Conservation (phyloP, 225 moss, liverwort and hornwort species). For the Straminergon stramineum region DNA sequence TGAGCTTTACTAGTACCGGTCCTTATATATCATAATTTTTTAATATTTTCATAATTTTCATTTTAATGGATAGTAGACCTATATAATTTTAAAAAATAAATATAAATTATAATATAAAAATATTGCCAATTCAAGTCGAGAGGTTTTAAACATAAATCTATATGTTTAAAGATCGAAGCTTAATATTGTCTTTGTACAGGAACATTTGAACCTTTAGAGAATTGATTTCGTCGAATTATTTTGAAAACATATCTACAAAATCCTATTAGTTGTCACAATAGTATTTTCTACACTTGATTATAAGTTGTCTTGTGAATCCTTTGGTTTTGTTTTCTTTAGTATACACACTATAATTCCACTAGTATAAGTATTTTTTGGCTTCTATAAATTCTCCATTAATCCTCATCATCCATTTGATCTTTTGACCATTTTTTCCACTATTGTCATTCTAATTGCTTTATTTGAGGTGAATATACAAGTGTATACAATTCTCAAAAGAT, state of each 20-base stretch:
- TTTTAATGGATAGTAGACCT: not conserved
- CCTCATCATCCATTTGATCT: not conserved
- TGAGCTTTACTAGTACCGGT: not conserved
- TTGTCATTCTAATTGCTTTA: not conserved
- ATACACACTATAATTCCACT: not conserved
- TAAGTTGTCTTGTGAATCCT: too few relatives aligned
- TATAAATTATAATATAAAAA: not conserved
- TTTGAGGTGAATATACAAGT: not conserved
- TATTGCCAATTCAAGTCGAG: rapidly evolving
- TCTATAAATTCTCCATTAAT: not conserved
- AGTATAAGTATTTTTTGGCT: not conserved
- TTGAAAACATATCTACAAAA: not conserved
- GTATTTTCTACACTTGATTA: too few relatives aligned
- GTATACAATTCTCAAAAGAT: not conserved
- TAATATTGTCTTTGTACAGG: not conserved
- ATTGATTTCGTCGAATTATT: not conserved
- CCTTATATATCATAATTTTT: not conserved
- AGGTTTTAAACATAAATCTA: not conserved
- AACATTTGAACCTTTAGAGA: not conserved
- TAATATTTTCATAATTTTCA: not conserved
- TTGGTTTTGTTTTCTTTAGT: rapidly evolving
- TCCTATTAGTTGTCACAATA: too few relatives aligned
- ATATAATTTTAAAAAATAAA: not conserved
- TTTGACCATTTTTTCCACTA: not conserved
- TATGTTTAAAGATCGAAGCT: not conserved